Base-by-base conservation (phyloP, 768 basidiomycete genomes). In the Macrolepiota albuminosa region DNA sequence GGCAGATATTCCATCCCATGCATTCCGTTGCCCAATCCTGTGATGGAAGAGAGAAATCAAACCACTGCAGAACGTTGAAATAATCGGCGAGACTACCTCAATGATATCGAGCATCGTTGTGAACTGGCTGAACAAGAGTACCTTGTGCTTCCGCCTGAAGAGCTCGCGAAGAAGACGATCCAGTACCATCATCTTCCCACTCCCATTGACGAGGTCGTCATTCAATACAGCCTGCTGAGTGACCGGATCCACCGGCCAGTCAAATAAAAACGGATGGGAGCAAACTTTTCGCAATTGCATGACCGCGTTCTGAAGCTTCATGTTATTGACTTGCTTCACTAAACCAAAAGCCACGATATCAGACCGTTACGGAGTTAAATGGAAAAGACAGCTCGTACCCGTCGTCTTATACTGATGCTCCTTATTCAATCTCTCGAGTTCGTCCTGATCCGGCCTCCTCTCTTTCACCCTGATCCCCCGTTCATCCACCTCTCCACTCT, bases 201-300 rank as follows among this genome's bases (percentile, higher is more conserved):
- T 93, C 0, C 86, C 85, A 58, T 89, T 86, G 29, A 95, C 84
- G 36, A 98, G 77, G 66, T 95, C 86, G 29, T 91, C 86, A 64
- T 91, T 85, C 42, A 95, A 72, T 46, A 88, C 76, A 0, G 82
- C 82, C 45, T 85, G 73, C n/a, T 76, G 76, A 1, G 88, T 90
- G 6, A 75, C 66, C 1, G 81, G 78, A 65, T 93, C 86, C 47
- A 78, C 66, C 0, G 91, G 89, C 89, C 91, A 92, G 64, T 91
- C 87, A 69, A 96, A 95, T 6, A 94, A 74, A 77, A 91, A 91
- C 0, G 95, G 95, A 72, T 98, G 94, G 14, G 90, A 94, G 76
- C 93, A 93, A 2, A 95, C 91, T 80, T 98, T 98, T 57, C 96
- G 91, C 5, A 98, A 81, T 70, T 98, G 96, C 96, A 99, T 98